Evolutionary conservation across 192 early-diverging fungal genomes (phyloP), one percentile per base, ranked within the genome.

Genomic region (Chytriomyces sp.): DNA sequence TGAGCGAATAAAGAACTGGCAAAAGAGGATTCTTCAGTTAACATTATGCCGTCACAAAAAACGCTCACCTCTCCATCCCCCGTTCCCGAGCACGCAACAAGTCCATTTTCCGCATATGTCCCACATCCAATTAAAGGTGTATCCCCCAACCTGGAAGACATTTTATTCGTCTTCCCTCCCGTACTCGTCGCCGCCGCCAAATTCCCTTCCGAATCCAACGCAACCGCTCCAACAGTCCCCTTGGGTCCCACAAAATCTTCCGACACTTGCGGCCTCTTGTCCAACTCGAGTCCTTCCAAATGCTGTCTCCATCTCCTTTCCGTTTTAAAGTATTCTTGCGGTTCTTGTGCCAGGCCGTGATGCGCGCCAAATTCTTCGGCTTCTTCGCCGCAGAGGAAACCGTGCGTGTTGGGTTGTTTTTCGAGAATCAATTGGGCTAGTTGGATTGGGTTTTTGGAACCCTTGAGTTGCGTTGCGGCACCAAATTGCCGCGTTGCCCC

Each of bases 181-280:
- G 85, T 86, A 26, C 78, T 80, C 3, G 85, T 86, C 28, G 85
- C 85, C 3, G 83, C 75, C 18, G 85, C 82, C 47, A 86, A 74
- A n/a, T 80, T 81, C 3, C 85, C 85, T n/a, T 74, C 9, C 6
- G 13, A 11, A 79, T 86, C 85, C 24, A 86, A 75, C 20, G 85
- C 85, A 47, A 82, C 75, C 20, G 85, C 85, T 5, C 85, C 85
- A 62, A 86, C 85, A 53, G 85, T 86, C 18, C 85, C 85, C 50
- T 76, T 68, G 1, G 83, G 75, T 43, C 67, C 50, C 50, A 80
- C 77, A 48, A 18, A 47, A 65, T 47, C 53, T 65, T 75, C 72
- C 10, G 75, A 76, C 1, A 76, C 45, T 3, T 63, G 10, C 7
- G 20, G 20, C 1, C 43, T 1, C n/a, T 48, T 24, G 1, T 68